These are phyloP conservation scores for Didymella glomerata DNA, from an alignment of 2,329 filamentous ascomycete species.

Conservation along the genomic window DNA sequence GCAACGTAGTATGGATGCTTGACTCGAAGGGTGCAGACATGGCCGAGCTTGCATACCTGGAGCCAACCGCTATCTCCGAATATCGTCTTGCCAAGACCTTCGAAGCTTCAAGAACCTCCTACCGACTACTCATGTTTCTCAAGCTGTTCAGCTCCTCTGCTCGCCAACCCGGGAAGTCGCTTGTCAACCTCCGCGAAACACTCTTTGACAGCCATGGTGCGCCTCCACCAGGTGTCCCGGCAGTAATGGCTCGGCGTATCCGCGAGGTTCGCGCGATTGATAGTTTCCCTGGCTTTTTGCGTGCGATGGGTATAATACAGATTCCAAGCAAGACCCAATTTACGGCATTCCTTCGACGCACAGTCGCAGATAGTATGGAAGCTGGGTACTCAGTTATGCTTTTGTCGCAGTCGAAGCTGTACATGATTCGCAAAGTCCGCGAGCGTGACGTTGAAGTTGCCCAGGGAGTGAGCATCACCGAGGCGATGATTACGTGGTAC, in stretches of 20 bases:
- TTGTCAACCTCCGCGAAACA: conserved; percentile 54
- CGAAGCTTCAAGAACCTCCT: conserved; percentile 57
- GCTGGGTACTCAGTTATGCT: conserved; percentile 38
- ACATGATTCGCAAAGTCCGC: conserved; percentile 31
- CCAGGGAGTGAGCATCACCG: conserved; percentile 23
- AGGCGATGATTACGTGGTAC: conserved; percentile 26
- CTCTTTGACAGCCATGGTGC: conserved; percentile 59
- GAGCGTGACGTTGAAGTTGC: conserved; percentile 32
- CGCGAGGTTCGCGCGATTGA: conserved; percentile 55
- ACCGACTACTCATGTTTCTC: conserved; percentile 63
- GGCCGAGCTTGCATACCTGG: conserved; percentile 59
- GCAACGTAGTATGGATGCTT: conserved; percentile 63
- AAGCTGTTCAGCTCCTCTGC: conserved; percentile 60
- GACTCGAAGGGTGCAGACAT: conserved; percentile 47
- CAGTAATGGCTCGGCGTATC: conserved; percentile 54
- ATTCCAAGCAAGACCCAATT: conserved; percentile 33
- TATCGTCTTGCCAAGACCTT: conserved; percentile 61
- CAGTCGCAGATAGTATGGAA: conserved; percentile 35
- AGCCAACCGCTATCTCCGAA: conserved; percentile 52
- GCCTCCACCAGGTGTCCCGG: conserved; percentile 54
- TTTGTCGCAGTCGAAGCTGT: conserved; percentile 36
- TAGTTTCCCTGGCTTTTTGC: conserved; percentile 55
- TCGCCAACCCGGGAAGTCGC: conserved; percentile 49
- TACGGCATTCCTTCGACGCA: conserved; percentile 33
- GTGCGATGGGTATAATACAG: conserved; percentile 53